Percentiles rank a stretch among this genome's conserved stretches.
Evolutionary conservation across 768 basidiomycete genomes (phyloP).

Genomic region (Pholiota conissans): DNA sequence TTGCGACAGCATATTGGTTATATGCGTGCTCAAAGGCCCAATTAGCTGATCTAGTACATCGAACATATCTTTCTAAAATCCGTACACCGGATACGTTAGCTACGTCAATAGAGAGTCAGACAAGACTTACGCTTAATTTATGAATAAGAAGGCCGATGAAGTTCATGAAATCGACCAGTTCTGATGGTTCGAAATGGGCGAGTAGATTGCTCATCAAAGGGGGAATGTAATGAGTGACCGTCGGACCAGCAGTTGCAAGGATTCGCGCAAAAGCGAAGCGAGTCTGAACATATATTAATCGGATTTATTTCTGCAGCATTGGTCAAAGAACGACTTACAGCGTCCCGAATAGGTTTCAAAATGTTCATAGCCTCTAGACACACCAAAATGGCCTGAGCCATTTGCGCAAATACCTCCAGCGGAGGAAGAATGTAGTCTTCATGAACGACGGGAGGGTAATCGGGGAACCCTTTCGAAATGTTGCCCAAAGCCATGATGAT

Average conservation of each 20-base stretch:
- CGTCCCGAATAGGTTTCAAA: conserved; percentile 86
- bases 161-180: conserved; percentile 93
- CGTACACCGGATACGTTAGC: conserved; percentile 2
- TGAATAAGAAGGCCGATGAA: conserved; percentile 92
- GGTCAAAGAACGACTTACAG: conserved; percentile 52
- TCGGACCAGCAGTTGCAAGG: conserved; percentile 84
- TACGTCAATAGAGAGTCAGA: conserved; percentile 9
- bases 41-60: conserved; percentile 89
- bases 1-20: conserved; percentile 75
- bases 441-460: conserved; percentile 71
- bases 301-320: background rate
- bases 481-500: conserved; percentile 93
- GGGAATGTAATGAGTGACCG: conserved; percentile 85
- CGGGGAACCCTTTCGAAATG: conserved; percentile 95
- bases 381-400: conserved; percentile 84
- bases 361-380: conserved; percentile 87
- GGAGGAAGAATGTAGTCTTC: conserved; percentile 70
- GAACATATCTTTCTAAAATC: conserved; percentile 73
- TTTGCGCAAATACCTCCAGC: conserved; percentile 77
- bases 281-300: conserved; percentile 48
- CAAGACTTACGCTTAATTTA: conserved; percentile 72
- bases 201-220: conserved; percentile 89
- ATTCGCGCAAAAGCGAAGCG: conserved; percentile 93
- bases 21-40: conserved; percentile 81
- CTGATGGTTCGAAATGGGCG: conserved; percentile 86